Conservation (phyloP, 148 eudicot genomes). For the Gaultheria prostrata region DNA sequence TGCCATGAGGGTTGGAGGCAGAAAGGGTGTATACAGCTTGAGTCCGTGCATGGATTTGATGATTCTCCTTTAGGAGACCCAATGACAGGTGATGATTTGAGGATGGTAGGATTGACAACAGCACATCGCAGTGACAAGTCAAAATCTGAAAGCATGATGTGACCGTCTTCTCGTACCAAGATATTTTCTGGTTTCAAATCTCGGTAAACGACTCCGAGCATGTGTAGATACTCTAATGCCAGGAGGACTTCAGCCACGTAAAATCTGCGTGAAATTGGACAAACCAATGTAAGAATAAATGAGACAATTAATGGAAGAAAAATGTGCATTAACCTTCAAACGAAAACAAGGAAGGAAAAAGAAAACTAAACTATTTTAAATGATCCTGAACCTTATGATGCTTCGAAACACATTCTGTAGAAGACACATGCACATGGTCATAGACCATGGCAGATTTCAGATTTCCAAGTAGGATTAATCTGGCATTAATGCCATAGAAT, state of each 20-base stretch:
- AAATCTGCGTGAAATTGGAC: conserved; percentile 43
- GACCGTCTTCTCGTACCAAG: conserved; percentile 82
- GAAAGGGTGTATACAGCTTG: conserved; percentile 72
- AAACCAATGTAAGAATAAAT: background rate
- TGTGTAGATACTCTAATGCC: conserved; percentile 83
- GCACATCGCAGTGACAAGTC: conserved; percentile 68
- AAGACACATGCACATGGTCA: background rate
- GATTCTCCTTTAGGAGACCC: conserved; percentile 40
- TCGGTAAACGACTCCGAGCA: conserved; percentile 84
- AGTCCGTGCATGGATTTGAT: conserved; percentile 47
- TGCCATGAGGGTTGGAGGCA: conserved; percentile 79
- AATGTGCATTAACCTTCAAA: background rate
- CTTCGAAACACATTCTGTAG: background rate
- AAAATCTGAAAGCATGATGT: conserved; percentile 81
- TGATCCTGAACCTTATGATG: background rate
- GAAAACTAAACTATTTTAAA: background rate
- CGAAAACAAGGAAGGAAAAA: background rate
- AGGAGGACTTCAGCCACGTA: conserved; percentile 82
- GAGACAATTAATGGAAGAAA: background rate
- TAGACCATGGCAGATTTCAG: background rate
- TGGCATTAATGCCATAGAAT: background rate
- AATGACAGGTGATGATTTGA: conserved; percentile 38
- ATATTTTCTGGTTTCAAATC: conserved; percentile 82
- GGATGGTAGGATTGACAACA: conserved; percentile 55
- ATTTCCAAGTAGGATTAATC: background rate